Conservation (phyloP, 257 asterid genomes). For the Penstemon davidsonii region DNA sequence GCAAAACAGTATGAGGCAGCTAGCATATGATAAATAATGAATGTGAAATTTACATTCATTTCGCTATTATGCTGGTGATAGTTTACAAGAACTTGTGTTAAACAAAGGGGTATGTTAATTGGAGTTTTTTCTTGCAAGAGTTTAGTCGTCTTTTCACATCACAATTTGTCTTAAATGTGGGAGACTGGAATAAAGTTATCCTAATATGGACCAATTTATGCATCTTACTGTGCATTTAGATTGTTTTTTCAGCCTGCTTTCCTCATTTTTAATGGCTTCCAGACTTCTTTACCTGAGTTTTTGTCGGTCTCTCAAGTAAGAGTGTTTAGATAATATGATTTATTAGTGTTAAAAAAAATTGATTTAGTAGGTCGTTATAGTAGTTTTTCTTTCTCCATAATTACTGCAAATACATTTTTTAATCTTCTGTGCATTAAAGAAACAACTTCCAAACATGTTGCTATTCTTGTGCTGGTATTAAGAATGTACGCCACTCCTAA, state of each 20-base stretch:
- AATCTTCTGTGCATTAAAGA: neutral
- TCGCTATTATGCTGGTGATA: neutral
- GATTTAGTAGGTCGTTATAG: too few relatives aligned
- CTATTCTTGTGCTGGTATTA: neutral
- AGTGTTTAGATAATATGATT: too few relatives aligned
- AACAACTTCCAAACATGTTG: neutral
- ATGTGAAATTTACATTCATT: constrained; percentile 14
- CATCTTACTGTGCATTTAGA: neutral
- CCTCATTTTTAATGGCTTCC: neutral
- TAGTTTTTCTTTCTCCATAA: too few relatives aligned
- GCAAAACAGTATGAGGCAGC: constrained; percentile 1
- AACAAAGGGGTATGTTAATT: constrained; percentile 5
- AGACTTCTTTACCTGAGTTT: neutral
- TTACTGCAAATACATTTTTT: neutral
- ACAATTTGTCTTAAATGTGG: neutral
- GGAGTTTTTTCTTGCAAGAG: constrained; percentile 4
- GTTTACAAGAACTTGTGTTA: neutral
- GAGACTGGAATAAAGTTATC: neutral
- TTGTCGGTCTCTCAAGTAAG: neutral
- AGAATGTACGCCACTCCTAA: constrained; percentile 13
- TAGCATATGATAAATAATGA: constrained; percentile 10
- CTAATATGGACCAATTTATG: neutral
- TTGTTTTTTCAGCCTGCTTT: neutral
- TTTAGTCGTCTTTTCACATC: neutral
- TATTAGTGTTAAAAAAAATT: too few relatives aligned